Base-by-base conservation (phyloP, 2,329 filamentous ascomycete genomes). In the Apiospora aurea region DNA sequence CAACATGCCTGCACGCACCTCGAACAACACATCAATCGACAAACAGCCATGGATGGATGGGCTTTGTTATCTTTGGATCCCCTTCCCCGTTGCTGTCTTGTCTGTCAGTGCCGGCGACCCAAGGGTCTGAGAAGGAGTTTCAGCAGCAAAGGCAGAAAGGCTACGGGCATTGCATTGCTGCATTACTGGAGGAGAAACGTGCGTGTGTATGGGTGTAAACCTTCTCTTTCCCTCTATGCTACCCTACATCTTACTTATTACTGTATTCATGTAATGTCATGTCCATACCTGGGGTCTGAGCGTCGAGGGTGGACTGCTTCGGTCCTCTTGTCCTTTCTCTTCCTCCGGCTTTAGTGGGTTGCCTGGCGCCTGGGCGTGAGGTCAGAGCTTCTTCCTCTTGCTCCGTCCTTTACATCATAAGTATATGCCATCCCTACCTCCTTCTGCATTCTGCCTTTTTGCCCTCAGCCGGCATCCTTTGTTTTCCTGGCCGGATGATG, bases 101-200 rank as follows among this genome's bases (percentile, higher is more conserved):
- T 38, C 46, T n/a, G 46, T 10, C 10, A n/a, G 21, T n/a, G 46
- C 21, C 16, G 11, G 26, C 26, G 26, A 29, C 26, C 26, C 16
- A 13, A 18, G 29, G 26, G 53, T 61, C 53, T 18, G 53, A 38
- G 53, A 61, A 38, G 53, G 53, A 21, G 53, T 61, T 61, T 61
- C 53, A 61, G 53, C 53, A 38, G 16, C 53, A 61, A 38, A 61
- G 29, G 53, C 24, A 2, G 26, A 51, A 29, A 57, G 24, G 44
- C 6, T 29, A 26, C 26, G 29, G 26, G 51, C 51, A 29, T 29
- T 14, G 51, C 51, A 57, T 57, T 57, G 51, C 51, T 57, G 51
- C 51, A 57, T 57, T 57, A 34, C 53, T 61, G 53, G 53, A 61
- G 29, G 53, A 61, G 29, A 61, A 61, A 61, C 53, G 21, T 61